Base-by-base conservation (phyloP, 176 grass and related monocot genomes). In the Eleusine indica region DNA sequence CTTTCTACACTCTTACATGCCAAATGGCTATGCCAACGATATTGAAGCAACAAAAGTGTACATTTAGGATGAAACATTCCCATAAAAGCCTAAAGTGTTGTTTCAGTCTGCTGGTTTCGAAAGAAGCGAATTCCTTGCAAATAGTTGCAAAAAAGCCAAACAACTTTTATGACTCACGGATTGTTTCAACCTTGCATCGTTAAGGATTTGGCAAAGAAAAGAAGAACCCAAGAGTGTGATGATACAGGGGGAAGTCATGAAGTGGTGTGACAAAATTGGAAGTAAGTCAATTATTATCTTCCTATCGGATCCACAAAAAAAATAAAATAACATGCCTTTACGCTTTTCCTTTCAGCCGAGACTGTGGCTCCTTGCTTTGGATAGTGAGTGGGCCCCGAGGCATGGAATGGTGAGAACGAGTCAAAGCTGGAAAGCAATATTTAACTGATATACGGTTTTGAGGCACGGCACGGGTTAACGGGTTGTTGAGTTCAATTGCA, bases 371-470 rank as follows among this genome's bases (percentile, higher is more conserved):
- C 57, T 46, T 51, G 73, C 43, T 71, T 53, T 52, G 56, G 73
- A 10, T 56, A 57, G 51, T 9, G 40, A 18, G 75, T 74, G 86
- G 86, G 60, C 58, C 81, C 60, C 9, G 68, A 1, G 17, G n/a
- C 70, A 47, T 75, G 81, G 15, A 61, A 57, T 1, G 40, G 6
- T 19, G 21, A 18, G 9, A 39, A 13, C 4, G 53, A 69, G 79
- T 71, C 35, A 85, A 80, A 75, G 70, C 17, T 84, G 51, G 76
- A 70, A 69, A 76, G 53, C 52, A 81, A 69, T 80, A 65, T 76
- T 89, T 80, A 60, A 79, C 60, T 15, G 71, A 57, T 22, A 40
- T 47, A 37, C 15, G 17, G 5, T 51, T 78, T 71, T 6, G 6
- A 2, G 32, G 38, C 9, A 19, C 4, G 17, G 16, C 9, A 19